phyloP scores from a whole-genome alignment of 805 yeast genomes.

The Candida sphagnicola region DNA sequence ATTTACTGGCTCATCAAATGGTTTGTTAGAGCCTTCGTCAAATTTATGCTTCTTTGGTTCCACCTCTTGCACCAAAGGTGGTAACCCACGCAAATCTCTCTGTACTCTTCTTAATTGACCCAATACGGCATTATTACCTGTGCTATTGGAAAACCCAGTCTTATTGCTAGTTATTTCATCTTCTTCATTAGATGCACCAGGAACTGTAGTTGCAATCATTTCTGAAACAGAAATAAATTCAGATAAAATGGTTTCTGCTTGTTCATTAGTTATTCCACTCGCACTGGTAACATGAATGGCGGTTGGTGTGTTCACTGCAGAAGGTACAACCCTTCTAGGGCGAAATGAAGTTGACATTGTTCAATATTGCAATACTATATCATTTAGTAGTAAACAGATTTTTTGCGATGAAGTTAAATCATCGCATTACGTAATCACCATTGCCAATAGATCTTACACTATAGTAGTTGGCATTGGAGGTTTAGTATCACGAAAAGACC shows the following conservation, averaged over 20 bases:
- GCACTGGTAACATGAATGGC: constrained; percentile 28
- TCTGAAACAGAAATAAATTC: constrained; percentile 41
- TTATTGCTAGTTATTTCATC: constrained; percentile 19
- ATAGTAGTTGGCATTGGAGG: too few species aligned
- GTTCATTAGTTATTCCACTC: constrained; percentile 28
- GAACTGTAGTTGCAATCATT: constrained; percentile 24
- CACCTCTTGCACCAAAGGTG: constrained; percentile 42
- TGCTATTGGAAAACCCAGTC: constrained; percentile 29
- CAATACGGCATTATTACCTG: constrained; percentile 36
- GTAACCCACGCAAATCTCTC: constrained; percentile 76
- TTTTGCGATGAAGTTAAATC: neutral
- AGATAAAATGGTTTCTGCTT: constrained; percentile 45
- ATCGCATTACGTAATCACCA: neutral
- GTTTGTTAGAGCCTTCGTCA: constrained; percentile 21
- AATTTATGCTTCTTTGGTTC: constrained; percentile 23
- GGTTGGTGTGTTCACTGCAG: constrained; percentile 48
- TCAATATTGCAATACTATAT: neutral
- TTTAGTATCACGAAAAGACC: too few species aligned
- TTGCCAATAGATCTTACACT: neutral
- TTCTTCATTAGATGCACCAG: constrained; percentile 16
- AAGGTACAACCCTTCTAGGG: constrained; percentile 38
- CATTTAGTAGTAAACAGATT: neutral
- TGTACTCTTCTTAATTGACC: constrained; percentile 71
- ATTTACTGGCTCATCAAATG: constrained; percentile 12
- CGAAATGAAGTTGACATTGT: constrained; percentile 27